phyloP scores from a whole-genome alignment of 345 rosid genomes.

The Rhodamnia argentea region DNA sequence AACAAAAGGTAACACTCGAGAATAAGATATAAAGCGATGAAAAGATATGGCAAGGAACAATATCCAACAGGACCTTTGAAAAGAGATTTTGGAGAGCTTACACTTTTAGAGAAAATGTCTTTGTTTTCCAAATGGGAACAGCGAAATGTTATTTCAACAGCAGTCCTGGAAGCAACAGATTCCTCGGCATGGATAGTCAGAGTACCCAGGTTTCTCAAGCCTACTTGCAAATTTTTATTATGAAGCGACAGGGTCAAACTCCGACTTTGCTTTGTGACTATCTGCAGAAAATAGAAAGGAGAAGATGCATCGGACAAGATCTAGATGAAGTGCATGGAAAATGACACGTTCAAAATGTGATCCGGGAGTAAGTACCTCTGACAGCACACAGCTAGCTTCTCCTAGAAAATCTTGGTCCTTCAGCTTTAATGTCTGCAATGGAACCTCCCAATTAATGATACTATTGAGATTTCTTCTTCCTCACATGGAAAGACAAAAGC shows the following conservation, averaged over 20 bases:
- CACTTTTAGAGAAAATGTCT: conserved; percentile 77
- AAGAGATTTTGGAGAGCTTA: conserved; percentile 12
- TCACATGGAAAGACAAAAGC: not conserved
- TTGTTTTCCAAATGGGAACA: conserved; percentile 56
- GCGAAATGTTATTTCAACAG: conserved; percentile 38
- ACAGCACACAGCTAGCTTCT: conserved; percentile 64
- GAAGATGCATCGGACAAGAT: not conserved
- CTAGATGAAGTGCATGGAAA: conserved; percentile 8
- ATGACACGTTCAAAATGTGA: not conserved
- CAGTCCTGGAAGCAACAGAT: conserved; percentile 44
- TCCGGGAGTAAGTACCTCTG: conserved; percentile 23
- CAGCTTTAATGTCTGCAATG: conserved; percentile 7
- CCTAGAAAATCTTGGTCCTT: conserved; percentile 46
- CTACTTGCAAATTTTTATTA: conserved; percentile 20
- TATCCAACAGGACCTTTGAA: not conserved
- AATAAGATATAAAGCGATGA: not conserved
- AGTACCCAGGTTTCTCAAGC: conserved; percentile 36
- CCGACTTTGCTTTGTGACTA: conserved; percentile 41
- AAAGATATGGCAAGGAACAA: not conserved
- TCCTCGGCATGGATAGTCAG: conserved; percentile 73
- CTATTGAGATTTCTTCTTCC: not conserved
- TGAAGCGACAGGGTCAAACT: conserved; percentile 43
- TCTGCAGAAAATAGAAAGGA: conserved; percentile 19
- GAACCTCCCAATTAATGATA: not conserved
- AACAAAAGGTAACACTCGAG: not conserved